Percentiles rank a stretch among this genome's conserved stretches.
Conservation (phyloP, 2,329 filamentous ascomycete species). For the Tolypocladium endophyticum region DNA sequence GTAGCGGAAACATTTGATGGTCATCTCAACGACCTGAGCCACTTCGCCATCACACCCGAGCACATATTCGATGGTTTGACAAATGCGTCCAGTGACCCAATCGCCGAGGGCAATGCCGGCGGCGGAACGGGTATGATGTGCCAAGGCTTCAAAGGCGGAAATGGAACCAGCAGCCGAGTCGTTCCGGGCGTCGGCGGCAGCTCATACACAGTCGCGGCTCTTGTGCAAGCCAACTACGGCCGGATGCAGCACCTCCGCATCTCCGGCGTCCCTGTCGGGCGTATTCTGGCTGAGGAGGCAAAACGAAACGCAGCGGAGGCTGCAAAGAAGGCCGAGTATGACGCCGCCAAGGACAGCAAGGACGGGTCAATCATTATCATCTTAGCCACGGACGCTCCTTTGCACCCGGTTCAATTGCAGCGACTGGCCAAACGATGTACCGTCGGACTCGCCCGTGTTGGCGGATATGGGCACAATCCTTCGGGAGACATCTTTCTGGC, state of each 20-base stretch:
- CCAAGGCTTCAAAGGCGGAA: constrained; percentile 57
- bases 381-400: constrained; percentile 19
- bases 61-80: constrained; percentile 45
- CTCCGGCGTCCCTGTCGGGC: constrained; percentile 50
- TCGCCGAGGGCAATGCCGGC: constrained; percentile 52
- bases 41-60: constrained; percentile 41
- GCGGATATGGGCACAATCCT: constrained; percentile 49
- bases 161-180: constrained; percentile 48
- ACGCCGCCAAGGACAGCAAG: constrained; percentile 6
- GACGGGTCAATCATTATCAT: constrained; percentile 25
- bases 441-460: constrained; percentile 48
- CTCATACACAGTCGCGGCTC: constrained; percentile 47
- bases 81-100: constrained; percentile 34
- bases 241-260: constrained; percentile 44
- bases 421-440: constrained; percentile 50
- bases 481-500: constrained; percentile 60
- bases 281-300: constrained; percentile 28
- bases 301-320: background rate
- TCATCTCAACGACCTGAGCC: constrained; percentile 44
- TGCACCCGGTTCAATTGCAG: constrained; percentile 21
- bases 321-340: background rate
- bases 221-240: constrained; percentile 59
- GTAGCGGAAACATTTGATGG: constrained; percentile 56
- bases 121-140: constrained; percentile 59
- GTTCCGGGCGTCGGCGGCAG: constrained; percentile 18